Evolutionary conservation across 1,284 basidiomycete genomes (phyloP).

Genomic region (Leccinum griseonigrum): DNA sequence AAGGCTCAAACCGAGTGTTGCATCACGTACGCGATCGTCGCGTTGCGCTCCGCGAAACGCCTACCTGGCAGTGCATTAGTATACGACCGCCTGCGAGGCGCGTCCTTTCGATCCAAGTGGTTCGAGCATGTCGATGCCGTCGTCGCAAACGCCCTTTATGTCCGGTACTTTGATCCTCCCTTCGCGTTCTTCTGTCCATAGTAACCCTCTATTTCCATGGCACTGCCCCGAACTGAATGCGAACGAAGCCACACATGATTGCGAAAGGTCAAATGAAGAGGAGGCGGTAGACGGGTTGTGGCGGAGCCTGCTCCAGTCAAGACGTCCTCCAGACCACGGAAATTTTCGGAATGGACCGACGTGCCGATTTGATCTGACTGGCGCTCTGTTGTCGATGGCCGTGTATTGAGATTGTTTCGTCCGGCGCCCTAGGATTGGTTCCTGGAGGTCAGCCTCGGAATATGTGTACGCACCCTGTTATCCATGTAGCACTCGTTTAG

Average conservation of each 20-base stretch:
- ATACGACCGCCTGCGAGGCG: background rate
- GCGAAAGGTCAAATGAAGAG: background rate
- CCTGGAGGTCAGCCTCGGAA: conserved; percentile 1
- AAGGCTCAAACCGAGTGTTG: background rate
- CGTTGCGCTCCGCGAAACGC: background rate
- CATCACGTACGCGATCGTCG: background rate
- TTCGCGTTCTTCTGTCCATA: background rate
- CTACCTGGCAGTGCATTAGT: background rate
- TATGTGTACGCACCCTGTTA: background rate
- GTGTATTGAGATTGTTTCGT: background rate
- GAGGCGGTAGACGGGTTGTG: background rate
- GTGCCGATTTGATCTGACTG: conserved; percentile 18
- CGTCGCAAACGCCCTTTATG: background rate
- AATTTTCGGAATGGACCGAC: conserved; percentile 23
- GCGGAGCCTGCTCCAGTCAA: conserved; percentile 11
- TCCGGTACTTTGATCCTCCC: background rate
- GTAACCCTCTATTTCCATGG: background rate
- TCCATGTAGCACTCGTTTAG: conserved; percentile 12
- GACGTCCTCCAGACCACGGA: conserved; percentile 3
- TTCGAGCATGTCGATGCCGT: conserved; percentile 1
- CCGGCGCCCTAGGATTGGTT: conserved; percentile 11
- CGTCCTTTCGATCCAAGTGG: background rate
- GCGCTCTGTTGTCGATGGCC: background rate
- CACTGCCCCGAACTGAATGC: background rate
- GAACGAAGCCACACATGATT: background rate